These are phyloP conservation scores for Condylostoma magnum DNA, from an alignment of 169 alveolate species.

Conservation along the genomic window DNA sequence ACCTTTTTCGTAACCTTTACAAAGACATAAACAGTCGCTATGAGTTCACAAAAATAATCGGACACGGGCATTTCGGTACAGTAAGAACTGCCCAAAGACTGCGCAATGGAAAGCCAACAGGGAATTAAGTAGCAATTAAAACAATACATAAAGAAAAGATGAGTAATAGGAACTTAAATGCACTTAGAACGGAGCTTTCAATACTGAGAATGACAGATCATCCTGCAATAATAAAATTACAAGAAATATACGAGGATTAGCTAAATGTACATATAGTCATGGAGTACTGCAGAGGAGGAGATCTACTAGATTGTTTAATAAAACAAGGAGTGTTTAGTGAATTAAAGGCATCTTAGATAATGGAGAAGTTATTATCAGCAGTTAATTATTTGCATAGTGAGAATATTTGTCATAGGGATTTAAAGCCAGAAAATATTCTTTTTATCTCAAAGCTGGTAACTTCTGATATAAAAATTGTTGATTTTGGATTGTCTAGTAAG, in stretches of 20 bases:
- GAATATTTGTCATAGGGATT: slow-evolving; percentile 33
- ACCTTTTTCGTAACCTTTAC: background rate
- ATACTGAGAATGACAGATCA: slow-evolving; percentile 67
- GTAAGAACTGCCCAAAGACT: slow-evolving; percentile 8
- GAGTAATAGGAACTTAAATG: too few relatives aligned
- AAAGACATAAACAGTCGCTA: background rate
- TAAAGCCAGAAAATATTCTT: slow-evolving; percentile 36
- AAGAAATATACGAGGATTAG: slow-evolving; percentile 60
- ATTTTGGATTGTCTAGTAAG: background rate
- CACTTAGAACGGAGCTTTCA: slow-evolving; percentile 68
- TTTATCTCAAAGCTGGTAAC: background rate
- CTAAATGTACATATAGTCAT: slow-evolving; percentile 43
- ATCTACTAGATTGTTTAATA: slow-evolving; percentile 37
- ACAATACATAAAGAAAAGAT: too few relatives aligned
- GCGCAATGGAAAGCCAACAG: background rate
- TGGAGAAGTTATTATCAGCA: slow-evolving; percentile 21
- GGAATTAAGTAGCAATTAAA: too few relatives aligned
- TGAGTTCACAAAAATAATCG: slow-evolving; percentile 11
- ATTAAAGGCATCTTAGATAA: background rate
- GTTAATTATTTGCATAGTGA: slow-evolving; percentile 22
- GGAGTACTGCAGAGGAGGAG: slow-evolving; percentile 66
- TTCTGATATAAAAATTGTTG: slow-evolving; percentile 10
- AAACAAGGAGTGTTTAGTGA: background rate
- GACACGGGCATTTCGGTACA: slow-evolving; percentile 31
- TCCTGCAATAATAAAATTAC: slow-evolving; percentile 55